A percentile compares a stretch with the other conserved stretches of the same genome.
Conservation (phyloP, 1,139 yeast species). For the Lodderomyces orthopsilosis region DNA sequence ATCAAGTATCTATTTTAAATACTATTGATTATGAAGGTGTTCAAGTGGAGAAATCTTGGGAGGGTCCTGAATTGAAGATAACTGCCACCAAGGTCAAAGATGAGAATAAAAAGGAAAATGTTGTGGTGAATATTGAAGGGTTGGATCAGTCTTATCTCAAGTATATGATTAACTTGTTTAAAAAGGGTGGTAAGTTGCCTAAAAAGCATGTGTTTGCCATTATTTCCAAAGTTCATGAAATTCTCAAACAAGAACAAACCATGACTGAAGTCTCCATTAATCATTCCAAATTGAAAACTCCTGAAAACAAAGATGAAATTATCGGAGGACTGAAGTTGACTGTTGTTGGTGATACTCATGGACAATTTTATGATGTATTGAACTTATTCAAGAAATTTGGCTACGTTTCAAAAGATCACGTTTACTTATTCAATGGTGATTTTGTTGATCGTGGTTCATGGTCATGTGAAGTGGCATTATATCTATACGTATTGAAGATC, state of each 20-base stretch:
- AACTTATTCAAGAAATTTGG: slow-evolving; percentile 79
- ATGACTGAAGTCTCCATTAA: slow-evolving; percentile 68
- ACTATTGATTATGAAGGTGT: slow-evolving; percentile 50
- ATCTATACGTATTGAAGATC: slow-evolving; percentile 75
- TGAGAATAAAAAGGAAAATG: slow-evolving; percentile 16
- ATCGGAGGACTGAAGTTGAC: slow-evolving; percentile 51
- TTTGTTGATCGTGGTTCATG: slow-evolving; percentile 98
- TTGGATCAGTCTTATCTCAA: slow-evolving; percentile 53
- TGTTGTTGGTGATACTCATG: slow-evolving; percentile 97
- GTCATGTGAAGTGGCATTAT: slow-evolving; percentile 94
- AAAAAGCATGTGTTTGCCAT: slow-evolving; percentile 84
- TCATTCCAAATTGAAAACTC: slow-evolving; percentile 20
- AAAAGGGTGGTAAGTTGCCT: slow-evolving; percentile 70
- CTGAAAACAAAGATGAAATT: slow-evolving; percentile 18
- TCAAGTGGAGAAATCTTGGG: slow-evolving; percentile 56
- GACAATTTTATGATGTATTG: slow-evolving; percentile 87
- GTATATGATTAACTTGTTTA: slow-evolving; percentile 65
- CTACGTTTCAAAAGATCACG: slow-evolving; percentile 60
- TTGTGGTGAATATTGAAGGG: slow-evolving; percentile 30
- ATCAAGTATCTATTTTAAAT: slow-evolving; percentile 34
- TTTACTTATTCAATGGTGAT: slow-evolving; percentile 91
- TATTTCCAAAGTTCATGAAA: slow-evolving; percentile 64
- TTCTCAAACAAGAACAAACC: slow-evolving; percentile 66
- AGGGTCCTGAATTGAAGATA: slow-evolving; percentile 60
- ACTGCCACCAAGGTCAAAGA: slow-evolving; percentile 17